These are phyloP conservation scores for Candida albicans DNA, from an alignment of 1,139 yeast genomes.

Conservation along the genomic window DNA sequence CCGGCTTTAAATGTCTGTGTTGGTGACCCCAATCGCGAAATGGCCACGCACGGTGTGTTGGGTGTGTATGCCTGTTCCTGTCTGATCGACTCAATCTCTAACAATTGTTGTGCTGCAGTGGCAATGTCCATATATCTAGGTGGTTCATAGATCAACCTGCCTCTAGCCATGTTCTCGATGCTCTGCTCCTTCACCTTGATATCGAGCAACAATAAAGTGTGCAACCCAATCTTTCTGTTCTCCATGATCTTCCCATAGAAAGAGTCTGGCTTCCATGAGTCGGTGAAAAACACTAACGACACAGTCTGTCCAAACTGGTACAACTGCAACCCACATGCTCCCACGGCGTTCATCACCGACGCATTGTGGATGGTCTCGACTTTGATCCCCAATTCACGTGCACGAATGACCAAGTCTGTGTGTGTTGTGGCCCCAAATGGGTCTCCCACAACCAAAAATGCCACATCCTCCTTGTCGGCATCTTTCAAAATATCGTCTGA, in stretches of 20 bases:
- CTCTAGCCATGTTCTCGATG: conserved; percentile 90
- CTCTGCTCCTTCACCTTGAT: conserved; percentile 97
- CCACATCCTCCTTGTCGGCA: conserved; percentile 80
- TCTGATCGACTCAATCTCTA: conserved; percentile 81
- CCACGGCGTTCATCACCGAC: conserved; percentile 97
- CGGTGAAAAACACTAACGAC: conserved; percentile 92
- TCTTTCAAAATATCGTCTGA: conserved; percentile 77
- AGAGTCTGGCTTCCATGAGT: conserved; percentile 93
- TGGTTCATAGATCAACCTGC: conserved; percentile 89
- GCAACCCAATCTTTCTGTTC: conserved; percentile 86
- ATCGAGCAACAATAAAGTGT: conserved; percentile 83
- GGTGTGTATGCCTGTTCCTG: conserved; percentile 76
- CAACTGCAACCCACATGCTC: conserved; percentile 94
- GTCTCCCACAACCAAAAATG: conserved; percentile 95
- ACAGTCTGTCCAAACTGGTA: conserved; percentile 97
- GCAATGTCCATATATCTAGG: conserved; percentile 94
- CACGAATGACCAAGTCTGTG: conserved; percentile 88
- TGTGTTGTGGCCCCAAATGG: conserved; percentile 98
- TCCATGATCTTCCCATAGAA: conserved; percentile 89
- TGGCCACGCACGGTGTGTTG: conserved; percentile 89
- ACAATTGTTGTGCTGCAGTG: conserved; percentile 82
- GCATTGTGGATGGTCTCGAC: conserved; percentile 92
- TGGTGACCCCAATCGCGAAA: conserved; percentile 88
- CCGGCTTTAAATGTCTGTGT: conserved; percentile 82
- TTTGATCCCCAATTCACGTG: conserved; percentile 75